Evolutionary conservation across 2,329 filamentous ascomycete species (phyloP), one percentile per base, ranked within the genome.

Genomic region (Zymoseptoria crescenta): DNA sequence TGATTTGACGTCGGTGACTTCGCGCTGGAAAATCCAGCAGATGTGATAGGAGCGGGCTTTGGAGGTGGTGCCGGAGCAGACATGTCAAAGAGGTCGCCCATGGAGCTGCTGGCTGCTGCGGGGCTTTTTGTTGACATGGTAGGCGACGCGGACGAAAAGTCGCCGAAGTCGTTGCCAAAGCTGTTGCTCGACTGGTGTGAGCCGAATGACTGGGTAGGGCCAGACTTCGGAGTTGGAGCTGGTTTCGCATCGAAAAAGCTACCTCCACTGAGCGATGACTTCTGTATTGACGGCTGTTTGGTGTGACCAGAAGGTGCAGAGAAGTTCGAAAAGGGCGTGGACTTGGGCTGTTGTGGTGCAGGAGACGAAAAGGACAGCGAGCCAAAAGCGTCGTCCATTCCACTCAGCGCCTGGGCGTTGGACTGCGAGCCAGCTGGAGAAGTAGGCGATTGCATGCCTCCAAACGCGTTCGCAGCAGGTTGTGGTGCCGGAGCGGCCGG

Each of bases 31-130:
- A 52, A 52, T 10, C 51, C 51, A 8, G 51, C 24, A 1, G 69
- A 49, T 69, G 65, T 21, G 69, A 64, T 49, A 70, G 74, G 66
- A 65, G 75, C 52, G n/a, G 61, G 61, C 50, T 68, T 68, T 20
- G 71, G 61, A 48, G 76, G 72, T 52, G 78, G 70, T 35, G 73
- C 71, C 4, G 75, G 75, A 56, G 65, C 68, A 19, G 74, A 68
- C 65, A 96, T 83, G 70, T 93, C 90, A 69, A 96, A 93, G 1
- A 96, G 80, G 70, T 96, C 90, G 54, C 85, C 86, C 67, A 94
- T 75, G 28, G 72, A 84, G 16, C 84, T 81, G 29, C 84, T 72
- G 24, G 74, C 70, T 13, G 76, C 70, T 3, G 77, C 72, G 2
- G 76, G 73, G 74, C 76, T 65, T 73, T 73, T 54, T 73, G 79